Percentiles rank a stretch among this genome's conserved stretches.
phyloP scores from a whole-genome alignment of 768 basidiomycete species.

The Tephrocybe rancida region DNA sequence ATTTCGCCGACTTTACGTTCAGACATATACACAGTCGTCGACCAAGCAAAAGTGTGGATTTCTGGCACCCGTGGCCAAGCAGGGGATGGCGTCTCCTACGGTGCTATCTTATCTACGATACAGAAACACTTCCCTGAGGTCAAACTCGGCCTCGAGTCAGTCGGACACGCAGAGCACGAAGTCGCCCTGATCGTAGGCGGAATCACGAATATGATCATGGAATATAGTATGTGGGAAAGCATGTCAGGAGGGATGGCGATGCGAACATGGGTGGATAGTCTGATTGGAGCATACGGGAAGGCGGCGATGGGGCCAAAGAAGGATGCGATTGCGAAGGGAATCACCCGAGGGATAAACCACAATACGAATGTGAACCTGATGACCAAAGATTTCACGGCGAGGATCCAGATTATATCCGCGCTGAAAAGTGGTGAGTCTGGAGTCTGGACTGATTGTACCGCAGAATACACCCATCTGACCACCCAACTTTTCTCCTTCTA shows the following conservation, averaged over 20 bases:
- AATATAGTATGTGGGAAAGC: constrained; percentile 58
- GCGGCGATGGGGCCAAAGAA: constrained; percentile 33
- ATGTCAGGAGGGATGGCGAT: constrained; percentile 60
- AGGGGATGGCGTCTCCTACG: constrained; percentile 57
- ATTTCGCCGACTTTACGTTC: constrained; percentile 51
- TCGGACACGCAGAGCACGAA: constrained; percentile 50
- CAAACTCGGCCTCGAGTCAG: constrained; percentile 46
- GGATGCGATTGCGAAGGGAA: constrained; percentile 47
- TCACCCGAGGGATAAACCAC: constrained; percentile 53
- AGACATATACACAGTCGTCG: constrained; percentile 52
- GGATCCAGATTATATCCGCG: constrained; percentile 55
- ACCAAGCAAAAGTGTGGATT: constrained; percentile 49
- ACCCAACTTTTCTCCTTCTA: constrained; percentile 26
- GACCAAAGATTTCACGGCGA: constrained; percentile 55
- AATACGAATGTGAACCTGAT: constrained; percentile 49
- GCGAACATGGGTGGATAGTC: constrained; percentile 53
- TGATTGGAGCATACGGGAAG: constrained; percentile 44
- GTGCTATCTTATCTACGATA: constrained; percentile 42
- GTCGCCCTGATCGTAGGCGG: constrained; percentile 52
- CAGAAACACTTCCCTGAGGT: constrained; percentile 52
- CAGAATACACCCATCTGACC: constrained; percentile 8
- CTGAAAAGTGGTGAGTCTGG: constrained; percentile 48
- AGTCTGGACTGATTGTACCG: constrained; percentile 1
- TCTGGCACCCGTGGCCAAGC: constrained; percentile 44
- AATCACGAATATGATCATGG: constrained; percentile 54